Percentiles rank a stretch among this genome's conserved stretches.
Conservation (phyloP, 2,329 filamentous ascomycete genomes). For the Botrytis byssoidea region DNA sequence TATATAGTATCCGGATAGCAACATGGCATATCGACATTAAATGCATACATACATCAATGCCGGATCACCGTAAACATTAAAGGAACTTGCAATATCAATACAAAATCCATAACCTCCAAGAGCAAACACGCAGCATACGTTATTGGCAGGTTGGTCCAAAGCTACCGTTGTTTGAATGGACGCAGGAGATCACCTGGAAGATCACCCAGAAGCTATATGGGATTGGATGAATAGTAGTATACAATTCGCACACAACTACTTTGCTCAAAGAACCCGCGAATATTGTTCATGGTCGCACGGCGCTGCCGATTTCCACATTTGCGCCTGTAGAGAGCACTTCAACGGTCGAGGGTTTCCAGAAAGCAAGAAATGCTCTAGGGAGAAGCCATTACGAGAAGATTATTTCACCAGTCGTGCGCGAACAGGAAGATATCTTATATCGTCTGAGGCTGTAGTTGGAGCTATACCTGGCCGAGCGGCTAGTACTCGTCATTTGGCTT, state of each 20-base stretch:
- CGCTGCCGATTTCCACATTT: slow-evolving; percentile 5
- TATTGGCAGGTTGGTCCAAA: neutral
- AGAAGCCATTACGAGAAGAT: neutral
- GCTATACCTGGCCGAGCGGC: neutral
- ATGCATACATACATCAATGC: neutral
- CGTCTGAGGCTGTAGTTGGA: neutral
- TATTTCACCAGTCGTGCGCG: neutral
- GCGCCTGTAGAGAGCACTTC: slow-evolving; percentile 4
- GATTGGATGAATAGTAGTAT: neutral
- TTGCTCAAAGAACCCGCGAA: slow-evolving; percentile 4
- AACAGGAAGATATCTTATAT: neutral
- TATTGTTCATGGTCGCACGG: slow-evolving; percentile 1
- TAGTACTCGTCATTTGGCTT: neutral
- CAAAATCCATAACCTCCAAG: neutral
- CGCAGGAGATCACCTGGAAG: neutral
- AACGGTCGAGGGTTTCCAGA: neutral
- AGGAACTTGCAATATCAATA: neutral
- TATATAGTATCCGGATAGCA: neutral
- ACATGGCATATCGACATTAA: neutral
- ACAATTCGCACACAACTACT: neutral
- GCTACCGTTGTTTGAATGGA: neutral
- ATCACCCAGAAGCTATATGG: neutral
- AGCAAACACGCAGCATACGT: neutral
- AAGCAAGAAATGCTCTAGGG: neutral
- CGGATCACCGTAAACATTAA: neutral